Conservation (phyloP, 768 basidiomycete species). For the Cantharellus cinnabarinus region DNA sequence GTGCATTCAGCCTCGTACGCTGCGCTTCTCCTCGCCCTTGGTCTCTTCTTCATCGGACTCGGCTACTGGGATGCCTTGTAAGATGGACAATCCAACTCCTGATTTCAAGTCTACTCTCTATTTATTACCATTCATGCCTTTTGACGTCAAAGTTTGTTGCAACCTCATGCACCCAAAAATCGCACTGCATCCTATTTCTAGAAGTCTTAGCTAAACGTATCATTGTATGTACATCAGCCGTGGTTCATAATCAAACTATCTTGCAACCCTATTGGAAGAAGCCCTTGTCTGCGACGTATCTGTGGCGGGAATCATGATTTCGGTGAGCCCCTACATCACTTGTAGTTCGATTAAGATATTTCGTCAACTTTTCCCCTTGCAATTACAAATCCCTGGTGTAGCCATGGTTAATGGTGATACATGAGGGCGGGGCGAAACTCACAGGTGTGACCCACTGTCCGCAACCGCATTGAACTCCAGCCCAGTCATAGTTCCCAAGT, state of each 20-base stretch:
- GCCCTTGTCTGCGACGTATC: background rate
- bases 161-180: background rate
- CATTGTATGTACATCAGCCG: background rate
- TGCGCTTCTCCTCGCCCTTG: slow-evolving; percentile 41
- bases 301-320: background rate
- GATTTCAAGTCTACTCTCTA: background rate
- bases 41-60: slow-evolving; percentile 50
- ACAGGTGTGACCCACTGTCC: slow-evolving; percentile 86
- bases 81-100: background rate
- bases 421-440: slow-evolving; percentile 12
- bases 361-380: slow-evolving; percentile 35
- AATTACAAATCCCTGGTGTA: slow-evolving; percentile 31
- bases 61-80: slow-evolving; percentile 50
- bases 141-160: too few relatives aligned
- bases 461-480: slow-evolving; percentile 79
- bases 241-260: background rate
- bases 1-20: slow-evolving; percentile 60
- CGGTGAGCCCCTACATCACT: background rate
- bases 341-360: slow-evolving; percentile 10
- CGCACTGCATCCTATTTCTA: background rate
- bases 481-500: slow-evolving; percentile 94
- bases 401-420: background rate
- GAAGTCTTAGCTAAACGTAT: background rate
- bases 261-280: background rate
- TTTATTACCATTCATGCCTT: too few relatives aligned